These are phyloP conservation scores for Bipolaris oryzae DNA, from an alignment of 2,329 filamentous ascomycete species.

Conservation along the genomic window DNA sequence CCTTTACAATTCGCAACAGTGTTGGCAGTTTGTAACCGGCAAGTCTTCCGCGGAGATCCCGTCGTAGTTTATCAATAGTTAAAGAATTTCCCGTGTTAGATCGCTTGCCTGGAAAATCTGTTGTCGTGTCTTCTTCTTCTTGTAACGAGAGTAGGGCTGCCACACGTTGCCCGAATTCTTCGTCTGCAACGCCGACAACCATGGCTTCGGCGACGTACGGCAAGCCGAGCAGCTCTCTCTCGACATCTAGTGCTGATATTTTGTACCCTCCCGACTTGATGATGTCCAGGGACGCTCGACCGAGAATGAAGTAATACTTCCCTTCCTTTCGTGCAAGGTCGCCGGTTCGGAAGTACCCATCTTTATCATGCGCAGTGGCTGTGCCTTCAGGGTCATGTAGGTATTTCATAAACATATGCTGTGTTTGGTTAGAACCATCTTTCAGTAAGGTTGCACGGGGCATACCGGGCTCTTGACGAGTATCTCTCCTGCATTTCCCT, in stretches of 20 bases:
- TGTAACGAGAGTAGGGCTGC: conserved; percentile 58
- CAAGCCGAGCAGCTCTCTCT: conserved; percentile 58
- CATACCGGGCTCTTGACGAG: conserved; percentile 47
- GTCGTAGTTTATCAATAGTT: conserved; percentile 50
- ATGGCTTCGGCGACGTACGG: conserved; percentile 59
- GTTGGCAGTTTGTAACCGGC: conserved; percentile 59
- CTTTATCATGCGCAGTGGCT: conserved; percentile 52
- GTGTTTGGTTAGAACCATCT: conserved; percentile 1
- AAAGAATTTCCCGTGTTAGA: conserved; percentile 29
- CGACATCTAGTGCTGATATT: conserved; percentile 61
- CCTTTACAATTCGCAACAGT: conserved; percentile 51
- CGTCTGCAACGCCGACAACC: conserved; percentile 60
- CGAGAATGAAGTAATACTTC: conserved; percentile 60
- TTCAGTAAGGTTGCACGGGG: neutral
- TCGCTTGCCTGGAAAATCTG: conserved; percentile 24
- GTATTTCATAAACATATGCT: conserved; percentile 52
- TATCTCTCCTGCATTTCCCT: conserved; percentile 58
- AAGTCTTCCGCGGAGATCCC: conserved; percentile 53
- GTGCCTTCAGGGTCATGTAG: conserved; percentile 53
- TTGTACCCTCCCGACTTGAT: conserved; percentile 64
- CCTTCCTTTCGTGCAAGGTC: conserved; percentile 51
- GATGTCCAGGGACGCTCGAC: conserved; percentile 59
- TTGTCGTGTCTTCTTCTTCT: conserved; percentile 39
- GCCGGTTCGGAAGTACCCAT: conserved; percentile 59
- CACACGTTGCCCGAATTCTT: conserved; percentile 62